Conservation (phyloP, 352 stramenopile genomes). For the Phytophthora podocarpi region DNA sequence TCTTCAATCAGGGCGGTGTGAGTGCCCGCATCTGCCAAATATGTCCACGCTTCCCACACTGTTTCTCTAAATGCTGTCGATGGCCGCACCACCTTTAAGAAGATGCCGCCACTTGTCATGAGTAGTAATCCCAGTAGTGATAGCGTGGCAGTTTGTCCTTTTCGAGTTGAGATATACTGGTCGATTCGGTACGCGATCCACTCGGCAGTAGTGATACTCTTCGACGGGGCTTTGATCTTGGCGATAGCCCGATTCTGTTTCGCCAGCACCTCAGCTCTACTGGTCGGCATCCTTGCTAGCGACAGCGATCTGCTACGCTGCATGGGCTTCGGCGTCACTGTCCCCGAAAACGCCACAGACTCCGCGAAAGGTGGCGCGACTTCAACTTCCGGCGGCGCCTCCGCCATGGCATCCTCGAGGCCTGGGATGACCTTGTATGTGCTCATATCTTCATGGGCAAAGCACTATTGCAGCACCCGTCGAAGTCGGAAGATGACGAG, state of each 20-base stretch:
- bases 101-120: conserved; percentile 44
- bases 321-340: conserved; percentile 5
- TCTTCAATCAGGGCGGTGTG: conserved; percentile 47
- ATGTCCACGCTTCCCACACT: conserved; percentile 73
- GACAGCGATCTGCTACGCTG: conserved; percentile 19
- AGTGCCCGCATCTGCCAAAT: conserved; percentile 52
- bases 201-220: conserved; percentile 43
- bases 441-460: conserved; percentile 33
- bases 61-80: conserved; percentile 41
- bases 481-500: conserved; percentile 23
- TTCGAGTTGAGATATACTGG: conserved; percentile 66
- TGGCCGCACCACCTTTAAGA: conserved; percentile 47
- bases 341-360: not conserved
- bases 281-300: conserved; percentile 27
- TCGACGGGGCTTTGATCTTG: conserved; percentile 30
- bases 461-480: conserved; percentile 2
- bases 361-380: not conserved
- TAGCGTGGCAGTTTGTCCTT: conserved; percentile 56
- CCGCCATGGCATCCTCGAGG: conserved; percentile 17
- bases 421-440: conserved; percentile 34
- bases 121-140: conserved; percentile 49
- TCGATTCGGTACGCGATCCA: conserved; percentile 60
- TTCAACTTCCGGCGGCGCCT: conserved; percentile 15
- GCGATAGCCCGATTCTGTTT: conserved; percentile 30
- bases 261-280: conserved; percentile 30